Evolutionary conservation across 495 filamentous ascomycete genomes (phyloP).

Genomic region (Penicillium crystallinum): DNA sequence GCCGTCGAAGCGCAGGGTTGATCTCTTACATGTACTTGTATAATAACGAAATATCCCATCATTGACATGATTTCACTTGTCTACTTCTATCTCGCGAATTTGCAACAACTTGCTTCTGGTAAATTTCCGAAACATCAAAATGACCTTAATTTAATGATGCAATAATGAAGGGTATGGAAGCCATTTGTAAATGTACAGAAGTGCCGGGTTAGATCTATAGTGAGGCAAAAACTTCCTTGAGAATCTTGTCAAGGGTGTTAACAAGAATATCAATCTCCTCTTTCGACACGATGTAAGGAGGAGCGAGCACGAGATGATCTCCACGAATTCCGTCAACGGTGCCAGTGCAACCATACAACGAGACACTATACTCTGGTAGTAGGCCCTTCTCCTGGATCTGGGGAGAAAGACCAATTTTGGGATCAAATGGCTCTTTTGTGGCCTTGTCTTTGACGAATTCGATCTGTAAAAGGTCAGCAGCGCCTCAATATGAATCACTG

Average conservation of each 20-base stretch:
- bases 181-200: too few species aligned
- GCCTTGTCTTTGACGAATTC: slow-evolving; percentile 55
- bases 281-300: slow-evolving; percentile 62
- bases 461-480: slow-evolving; percentile 27
- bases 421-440: slow-evolving; percentile 51
- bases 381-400: slow-evolving; percentile 52
- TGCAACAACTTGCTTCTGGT: background rate
- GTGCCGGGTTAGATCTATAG: slow-evolving; percentile 1
- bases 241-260: slow-evolving; percentile 31
- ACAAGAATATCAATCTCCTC: slow-evolving; percentile 60
- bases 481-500: background rate
- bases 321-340: slow-evolving; percentile 62
- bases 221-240: slow-evolving; percentile 30
- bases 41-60: slow-evolving; percentile 13
- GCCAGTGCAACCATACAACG: slow-evolving; percentile 65
- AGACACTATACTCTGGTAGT: slow-evolving; percentile 50
- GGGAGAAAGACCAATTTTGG: slow-evolving; percentile 29
- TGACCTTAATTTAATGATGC: too few species aligned
- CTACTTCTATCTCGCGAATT: background rate
- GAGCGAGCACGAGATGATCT: slow-evolving; percentile 72
- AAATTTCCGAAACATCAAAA: background rate
- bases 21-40: slow-evolving; percentile 15
- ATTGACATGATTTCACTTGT: slow-evolving; percentile 3
- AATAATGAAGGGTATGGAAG: too few species aligned
- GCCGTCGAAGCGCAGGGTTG: slow-evolving; percentile 27